Evolutionary conservation across 495 filamentous ascomycete species (phyloP).

Genomic region (Apiosordaria backusii): DNA sequence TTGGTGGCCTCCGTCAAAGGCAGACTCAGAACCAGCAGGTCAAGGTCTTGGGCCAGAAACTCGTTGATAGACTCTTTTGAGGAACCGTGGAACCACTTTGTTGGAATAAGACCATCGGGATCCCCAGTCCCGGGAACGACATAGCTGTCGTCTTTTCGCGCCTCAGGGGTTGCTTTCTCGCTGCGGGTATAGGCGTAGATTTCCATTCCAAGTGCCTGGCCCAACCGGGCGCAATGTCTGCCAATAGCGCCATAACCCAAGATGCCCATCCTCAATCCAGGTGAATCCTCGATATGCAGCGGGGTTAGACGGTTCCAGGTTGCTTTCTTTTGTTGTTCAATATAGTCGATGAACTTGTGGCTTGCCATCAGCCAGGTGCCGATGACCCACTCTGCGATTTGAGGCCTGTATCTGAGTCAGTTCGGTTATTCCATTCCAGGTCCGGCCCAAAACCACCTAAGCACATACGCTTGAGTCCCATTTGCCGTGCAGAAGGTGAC

Average conservation of each 20-base stretch:
- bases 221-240: conserved; percentile 66
- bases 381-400: conserved; percentile 47
- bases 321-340: conserved; percentile 18
- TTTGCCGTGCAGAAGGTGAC: conserved; percentile 35
- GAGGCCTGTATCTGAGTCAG: conserved; percentile 26
- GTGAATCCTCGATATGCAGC: conserved; percentile 26
- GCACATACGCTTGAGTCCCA: conserved; percentile 25
- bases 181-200: conserved; percentile 78
- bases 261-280: conserved; percentile 38
- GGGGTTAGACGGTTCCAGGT: conserved; percentile 7
- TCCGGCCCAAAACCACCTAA: not conserved
- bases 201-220: conserved; percentile 70
- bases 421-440: not conserved
- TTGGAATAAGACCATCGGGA: conserved; percentile 65
- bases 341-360: conserved; percentile 31
- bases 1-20: conserved; percentile 68
- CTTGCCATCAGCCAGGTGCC: conserved; percentile 35
- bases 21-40: conserved; percentile 69
- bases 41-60: conserved; percentile 68
- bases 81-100: conserved; percentile 68
- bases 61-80: conserved; percentile 56
- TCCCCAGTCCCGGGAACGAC: conserved; percentile 76
- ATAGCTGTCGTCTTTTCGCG: conserved; percentile 61
- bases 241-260: conserved; percentile 51
- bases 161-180: conserved; percentile 50